A percentile compares a stretch with the other conserved stretches of the same genome.
Evolutionary conservation across 345 rosid species (phyloP).

Genomic region (Mallotus nudiflorus): DNA sequence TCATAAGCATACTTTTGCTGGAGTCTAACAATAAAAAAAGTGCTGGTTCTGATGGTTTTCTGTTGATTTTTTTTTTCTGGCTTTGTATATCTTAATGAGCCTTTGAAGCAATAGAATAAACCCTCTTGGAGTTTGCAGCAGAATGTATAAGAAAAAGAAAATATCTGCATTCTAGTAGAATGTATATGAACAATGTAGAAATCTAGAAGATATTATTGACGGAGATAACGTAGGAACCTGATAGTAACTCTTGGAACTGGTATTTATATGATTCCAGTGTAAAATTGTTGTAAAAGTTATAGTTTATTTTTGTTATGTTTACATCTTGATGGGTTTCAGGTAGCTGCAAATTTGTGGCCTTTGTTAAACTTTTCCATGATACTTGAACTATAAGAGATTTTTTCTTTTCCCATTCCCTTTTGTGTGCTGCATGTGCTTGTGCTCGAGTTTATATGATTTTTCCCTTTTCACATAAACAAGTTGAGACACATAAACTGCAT

Average conservation of each 20-base stretch:
- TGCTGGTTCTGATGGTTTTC: not conserved
- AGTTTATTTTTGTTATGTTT: conserved; percentile 6
- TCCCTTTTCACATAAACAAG: not conserved
- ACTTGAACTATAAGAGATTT: not conserved
- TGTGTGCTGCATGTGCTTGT: not conserved
- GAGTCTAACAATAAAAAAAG: not conserved
- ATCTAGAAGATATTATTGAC: not conserved
- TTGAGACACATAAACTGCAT: not conserved
- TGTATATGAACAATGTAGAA: not conserved
- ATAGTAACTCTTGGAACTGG: not conserved
- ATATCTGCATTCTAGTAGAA: not conserved
- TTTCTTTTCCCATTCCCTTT: not conserved
- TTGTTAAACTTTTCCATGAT: not conserved
- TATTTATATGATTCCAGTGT: not conserved
- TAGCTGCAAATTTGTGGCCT: not conserved
- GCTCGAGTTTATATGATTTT: not conserved
- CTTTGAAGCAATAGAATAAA: not conserved
- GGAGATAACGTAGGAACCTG: not conserved
- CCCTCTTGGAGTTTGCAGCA: too few relatives aligned
- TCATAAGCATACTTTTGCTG: conserved; percentile 1
- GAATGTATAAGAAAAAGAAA: not conserved
- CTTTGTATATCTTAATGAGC: not conserved
- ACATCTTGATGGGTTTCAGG: too few relatives aligned
- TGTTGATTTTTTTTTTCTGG: not conserved
- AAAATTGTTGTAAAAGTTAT: not conserved